Percentiles rank a stretch among this genome's conserved stretches.
These are phyloP conservation scores for Backusella sp. DNA, from an alignment of 192 early-diverging fungal genomes.

Conservation along the genomic window DNA sequence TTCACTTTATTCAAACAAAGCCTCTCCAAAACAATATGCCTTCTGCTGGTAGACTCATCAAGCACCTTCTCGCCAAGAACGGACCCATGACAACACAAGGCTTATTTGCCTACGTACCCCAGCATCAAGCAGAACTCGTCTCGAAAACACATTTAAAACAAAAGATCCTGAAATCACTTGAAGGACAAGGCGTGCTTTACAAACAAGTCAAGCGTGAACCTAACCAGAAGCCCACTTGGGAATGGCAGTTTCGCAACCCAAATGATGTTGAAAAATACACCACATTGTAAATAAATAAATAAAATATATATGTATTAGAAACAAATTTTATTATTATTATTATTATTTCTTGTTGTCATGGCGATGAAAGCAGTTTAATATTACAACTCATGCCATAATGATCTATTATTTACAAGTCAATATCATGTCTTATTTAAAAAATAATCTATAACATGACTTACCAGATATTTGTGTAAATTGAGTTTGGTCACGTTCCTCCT, in stretches of 20 bases:
- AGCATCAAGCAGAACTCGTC: constrained; percentile 10
- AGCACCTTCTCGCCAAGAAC: constrained; percentile 20
- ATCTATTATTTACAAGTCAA: constrained; percentile 20
- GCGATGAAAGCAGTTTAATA: not conserved
- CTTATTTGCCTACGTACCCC: not conserved
- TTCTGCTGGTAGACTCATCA: constrained; percentile 23
- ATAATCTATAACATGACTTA: constrained; percentile 8
- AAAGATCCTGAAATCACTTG: constrained; percentile 17
- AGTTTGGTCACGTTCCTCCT: constrained; percentile 21
- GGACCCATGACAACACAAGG: constrained; percentile 28
- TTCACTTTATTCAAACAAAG: not conserved
- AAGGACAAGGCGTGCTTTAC: constrained; percentile 16
- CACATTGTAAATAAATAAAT: constrained; percentile 4
- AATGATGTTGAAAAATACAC: not conserved
- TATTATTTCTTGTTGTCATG: not conserved
- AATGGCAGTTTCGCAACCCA: constrained; percentile 13
- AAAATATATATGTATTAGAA: not conserved
- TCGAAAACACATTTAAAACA: constrained; percentile 26
- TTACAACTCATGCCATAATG: constrained; percentile 43
- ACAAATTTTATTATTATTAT: too few relatives aligned
- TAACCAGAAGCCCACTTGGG: constrained; percentile 11
- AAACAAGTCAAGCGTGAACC: constrained; percentile 20
- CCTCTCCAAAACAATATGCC: not conserved
- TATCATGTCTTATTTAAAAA: not conserved
- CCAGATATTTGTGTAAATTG: constrained; percentile 44